A percentile compares a stretch with the other conserved stretches of the same genome.
Conservation (phyloP, 768 basidiomycete species). For the Rhizopogon vesiculosus region DNA sequence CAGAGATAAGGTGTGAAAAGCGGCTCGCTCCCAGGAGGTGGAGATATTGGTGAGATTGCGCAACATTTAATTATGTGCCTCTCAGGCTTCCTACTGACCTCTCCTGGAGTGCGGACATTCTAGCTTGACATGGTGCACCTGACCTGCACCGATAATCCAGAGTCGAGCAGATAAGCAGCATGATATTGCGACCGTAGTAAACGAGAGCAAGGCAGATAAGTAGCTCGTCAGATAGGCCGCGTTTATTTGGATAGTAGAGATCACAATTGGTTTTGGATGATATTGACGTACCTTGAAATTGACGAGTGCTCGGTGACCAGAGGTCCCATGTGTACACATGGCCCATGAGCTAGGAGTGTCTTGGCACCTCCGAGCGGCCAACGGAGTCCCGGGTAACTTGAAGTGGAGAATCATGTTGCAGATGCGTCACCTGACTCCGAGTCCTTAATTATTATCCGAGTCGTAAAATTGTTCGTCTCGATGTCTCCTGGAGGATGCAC, state of each 20-base stretch:
- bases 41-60: conserved; percentile 34
- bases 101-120: not conserved
- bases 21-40: conserved; percentile 51
- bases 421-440: not conserved
- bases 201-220: not conserved
- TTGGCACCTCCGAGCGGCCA: not conserved
- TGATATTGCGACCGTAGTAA: not conserved
- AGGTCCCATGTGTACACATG: too few relatives aligned
- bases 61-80: conserved; percentile 3
- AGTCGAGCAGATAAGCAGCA: not conserved
- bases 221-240: not conserved
- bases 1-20: not conserved
- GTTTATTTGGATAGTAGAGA: not conserved
- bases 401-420: not conserved
- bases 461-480: not conserved
- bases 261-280: not conserved
- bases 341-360: too few relatives aligned
- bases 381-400: too few relatives aligned
- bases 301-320: too few relatives aligned
- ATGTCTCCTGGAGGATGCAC: too few relatives aligned
- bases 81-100: not conserved
- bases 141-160: not conserved
- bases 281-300: not conserved
- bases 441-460: too few relatives aligned
- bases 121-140: not conserved